A percentile compares a stretch with the other conserved stretches of the same genome.
Evolutionary conservation across 139 green algal genomes (phyloP).

Genomic region (Chlorella vulgaris): DNA sequence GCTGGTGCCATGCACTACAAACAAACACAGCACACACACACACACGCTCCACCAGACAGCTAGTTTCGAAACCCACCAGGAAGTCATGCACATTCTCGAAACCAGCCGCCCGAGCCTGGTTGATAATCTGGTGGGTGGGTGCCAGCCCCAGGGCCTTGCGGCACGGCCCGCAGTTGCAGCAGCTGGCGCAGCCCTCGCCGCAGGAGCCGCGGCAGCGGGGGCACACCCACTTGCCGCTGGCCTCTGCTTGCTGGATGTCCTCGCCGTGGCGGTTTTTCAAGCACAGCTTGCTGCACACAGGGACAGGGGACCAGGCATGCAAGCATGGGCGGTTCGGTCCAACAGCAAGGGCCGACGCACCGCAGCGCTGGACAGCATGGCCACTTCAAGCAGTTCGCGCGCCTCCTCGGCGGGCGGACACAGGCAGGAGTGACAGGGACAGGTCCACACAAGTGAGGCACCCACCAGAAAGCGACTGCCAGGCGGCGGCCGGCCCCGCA

Average conservation of each 20-base stretch:
- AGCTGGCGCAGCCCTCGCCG: conserved; percentile 68
- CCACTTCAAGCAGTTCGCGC: too few relatives aligned
- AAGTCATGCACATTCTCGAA: conserved; percentile 88
- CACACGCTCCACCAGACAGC: neutral
- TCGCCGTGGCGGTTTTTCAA: conserved; percentile 83
- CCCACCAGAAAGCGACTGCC: conserved; percentile 75
- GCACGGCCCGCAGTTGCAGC: conserved; percentile 89
- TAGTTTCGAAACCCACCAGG: conserved; percentile 48
- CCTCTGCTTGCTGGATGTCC: conserved; percentile 56
- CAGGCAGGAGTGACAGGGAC: too few relatives aligned
- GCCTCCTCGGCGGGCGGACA: too few relatives aligned
- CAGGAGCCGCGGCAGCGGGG: conserved; percentile 77
- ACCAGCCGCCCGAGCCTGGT: conserved; percentile 54
- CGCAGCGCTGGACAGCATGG: too few relatives aligned
- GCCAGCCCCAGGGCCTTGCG: conserved; percentile 76
- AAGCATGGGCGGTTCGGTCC: too few relatives aligned
- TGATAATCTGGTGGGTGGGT: conserved; percentile 72
- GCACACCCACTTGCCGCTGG: conserved; percentile 73
- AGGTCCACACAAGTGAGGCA: neutral
- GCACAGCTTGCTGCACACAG: conserved; percentile 66
- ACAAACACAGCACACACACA: neutral
- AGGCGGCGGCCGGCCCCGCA: conserved; percentile 65
- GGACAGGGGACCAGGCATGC: neutral
- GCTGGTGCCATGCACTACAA: too few relatives aligned
- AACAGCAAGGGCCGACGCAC: too few relatives aligned